Evolutionary conservation across 2,329 filamentous ascomycete genomes (phyloP).

Genomic region (Talaromyces sp.): DNA sequence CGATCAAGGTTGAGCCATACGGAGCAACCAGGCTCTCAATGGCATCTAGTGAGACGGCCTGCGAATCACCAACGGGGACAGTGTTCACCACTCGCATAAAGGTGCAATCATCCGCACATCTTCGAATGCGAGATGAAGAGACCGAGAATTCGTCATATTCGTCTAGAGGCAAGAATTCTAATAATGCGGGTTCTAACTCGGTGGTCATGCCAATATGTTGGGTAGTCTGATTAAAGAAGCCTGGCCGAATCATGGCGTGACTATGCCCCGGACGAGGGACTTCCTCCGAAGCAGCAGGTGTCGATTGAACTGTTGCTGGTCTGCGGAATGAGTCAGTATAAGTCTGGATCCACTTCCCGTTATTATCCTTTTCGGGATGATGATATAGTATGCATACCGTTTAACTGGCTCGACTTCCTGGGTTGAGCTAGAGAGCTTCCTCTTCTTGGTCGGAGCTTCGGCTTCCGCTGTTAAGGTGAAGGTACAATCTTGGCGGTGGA

Average conservation of each 20-base stretch:
- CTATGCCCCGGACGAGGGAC: constrained; percentile 11
- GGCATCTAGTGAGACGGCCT: constrained; percentile 41
- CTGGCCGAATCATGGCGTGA: constrained; percentile 32
- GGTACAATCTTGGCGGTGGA: constrained; percentile 49
- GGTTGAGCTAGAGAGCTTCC: constrained; percentile 40
- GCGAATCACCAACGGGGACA: constrained; percentile 34
- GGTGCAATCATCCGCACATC: constrained; percentile 39
- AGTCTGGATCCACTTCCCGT: background rate
- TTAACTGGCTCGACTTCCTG: constrained; percentile 36
- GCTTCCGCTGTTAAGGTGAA: constrained; percentile 36
- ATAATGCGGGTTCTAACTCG: constrained; percentile 44
- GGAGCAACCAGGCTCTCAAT: constrained; percentile 49
- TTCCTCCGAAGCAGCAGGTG: constrained; percentile 5
- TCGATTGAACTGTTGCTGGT: constrained; percentile 24
- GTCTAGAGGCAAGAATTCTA: constrained; percentile 45
- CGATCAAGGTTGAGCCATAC: constrained; percentile 46
- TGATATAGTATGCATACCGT: constrained; percentile 34
- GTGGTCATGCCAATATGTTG: constrained; percentile 48
- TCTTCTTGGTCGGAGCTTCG: constrained; percentile 39
- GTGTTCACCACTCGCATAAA: constrained; percentile 45
- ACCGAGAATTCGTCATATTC: constrained; percentile 43
- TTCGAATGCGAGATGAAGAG: constrained; percentile 40
- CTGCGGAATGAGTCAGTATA: constrained; percentile 21
- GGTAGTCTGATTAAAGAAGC: constrained; percentile 41
- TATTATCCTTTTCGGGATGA: too few species aligned